These are phyloP conservation scores for Pseudodiploospora longispora DNA, from an alignment of 2,329 filamentous ascomycete species.

Conservation along the genomic window DNA sequence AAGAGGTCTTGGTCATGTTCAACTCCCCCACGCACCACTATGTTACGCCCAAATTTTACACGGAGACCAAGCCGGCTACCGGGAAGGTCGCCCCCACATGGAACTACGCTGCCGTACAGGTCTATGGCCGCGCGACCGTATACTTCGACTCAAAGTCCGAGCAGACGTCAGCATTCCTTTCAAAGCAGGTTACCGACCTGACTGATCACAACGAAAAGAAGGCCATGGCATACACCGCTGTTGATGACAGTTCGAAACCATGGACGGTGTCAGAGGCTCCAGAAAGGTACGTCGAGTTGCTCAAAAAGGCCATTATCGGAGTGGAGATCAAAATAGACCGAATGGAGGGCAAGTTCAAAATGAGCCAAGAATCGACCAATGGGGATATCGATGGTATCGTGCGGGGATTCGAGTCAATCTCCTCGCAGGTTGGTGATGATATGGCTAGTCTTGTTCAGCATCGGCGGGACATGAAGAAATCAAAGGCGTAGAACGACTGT, in stretches of 20 bases:
- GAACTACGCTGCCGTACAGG: constrained; percentile 61
- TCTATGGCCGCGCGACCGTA: constrained; percentile 49
- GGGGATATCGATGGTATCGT: constrained; percentile 50
- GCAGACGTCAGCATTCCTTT: constrained; percentile 40
- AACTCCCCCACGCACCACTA: constrained; percentile 52
- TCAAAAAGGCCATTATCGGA: constrained; percentile 53
- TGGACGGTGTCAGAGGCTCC: constrained; percentile 55
- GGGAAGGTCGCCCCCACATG: constrained; percentile 64
- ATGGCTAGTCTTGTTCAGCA: constrained; percentile 26
- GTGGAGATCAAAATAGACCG: constrained; percentile 49
- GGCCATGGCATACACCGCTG: constrained; percentile 48
- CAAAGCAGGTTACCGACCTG: constrained; percentile 44
- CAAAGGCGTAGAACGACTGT: not conserved
- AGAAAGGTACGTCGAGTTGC: constrained; percentile 43
- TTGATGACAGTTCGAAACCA: constrained; percentile 18
- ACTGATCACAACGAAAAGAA: constrained; percentile 39
- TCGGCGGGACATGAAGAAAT: constrained; percentile 19
- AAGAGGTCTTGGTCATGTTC: constrained; percentile 58
- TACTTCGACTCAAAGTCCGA: constrained; percentile 40
- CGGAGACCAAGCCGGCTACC: constrained; percentile 52
- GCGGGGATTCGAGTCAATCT: constrained; percentile 40
- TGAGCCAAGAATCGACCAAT: constrained; percentile 51
- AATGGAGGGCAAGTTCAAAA: constrained; percentile 57
- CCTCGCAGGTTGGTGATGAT: constrained; percentile 19
- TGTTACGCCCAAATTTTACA: constrained; percentile 61